Evolutionary conservation across 176 grass and related monocot genomes (phyloP).

Genomic region (Areca catechu): DNA sequence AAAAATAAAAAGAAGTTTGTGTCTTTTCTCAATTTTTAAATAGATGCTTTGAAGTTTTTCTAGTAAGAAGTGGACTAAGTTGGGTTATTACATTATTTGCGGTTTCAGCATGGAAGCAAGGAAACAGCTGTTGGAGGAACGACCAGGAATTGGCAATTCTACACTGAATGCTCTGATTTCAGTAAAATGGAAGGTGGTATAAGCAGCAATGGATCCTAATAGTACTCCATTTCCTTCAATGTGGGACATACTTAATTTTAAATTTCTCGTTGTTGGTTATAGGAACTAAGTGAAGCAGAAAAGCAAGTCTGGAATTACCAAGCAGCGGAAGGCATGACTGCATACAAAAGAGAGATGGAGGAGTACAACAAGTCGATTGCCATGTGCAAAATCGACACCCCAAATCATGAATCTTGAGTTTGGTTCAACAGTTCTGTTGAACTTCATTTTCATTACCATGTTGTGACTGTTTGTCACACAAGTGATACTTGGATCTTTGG

Average conservation of each 20-base stretch:
- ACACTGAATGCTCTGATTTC: slow-evolving; percentile 54
- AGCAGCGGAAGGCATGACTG: slow-evolving; percentile 37
- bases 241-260: not conserved
- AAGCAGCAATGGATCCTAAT: not conserved
- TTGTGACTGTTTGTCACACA: too few species aligned
- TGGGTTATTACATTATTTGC: not conserved
- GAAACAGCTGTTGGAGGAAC: slow-evolving; percentile 51
- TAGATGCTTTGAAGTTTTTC: too few species aligned
- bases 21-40: too few species aligned
- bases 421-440: too few species aligned
- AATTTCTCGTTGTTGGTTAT: not conserved
- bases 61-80: not conserved
- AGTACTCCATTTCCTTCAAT: not conserved
- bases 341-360: slow-evolving; percentile 52
- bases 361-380: slow-evolving; percentile 49
- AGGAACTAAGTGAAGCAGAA: slow-evolving; percentile 48
- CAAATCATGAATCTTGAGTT: too few species aligned
- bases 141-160: slow-evolving; percentile 28
- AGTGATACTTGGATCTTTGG: too few species aligned
- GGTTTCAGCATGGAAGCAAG: slow-evolving; percentile 50
- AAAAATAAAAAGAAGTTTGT: too few species aligned
- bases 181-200: slow-evolving; percentile 75
- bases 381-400: too few species aligned
- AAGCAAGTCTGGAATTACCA: slow-evolving; percentile 48
- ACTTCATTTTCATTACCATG: too few species aligned